Evolutionary conservation across 2,329 filamentous ascomycete species (phyloP).

Genomic region (Proliferodiscus dingleyae): DNA sequence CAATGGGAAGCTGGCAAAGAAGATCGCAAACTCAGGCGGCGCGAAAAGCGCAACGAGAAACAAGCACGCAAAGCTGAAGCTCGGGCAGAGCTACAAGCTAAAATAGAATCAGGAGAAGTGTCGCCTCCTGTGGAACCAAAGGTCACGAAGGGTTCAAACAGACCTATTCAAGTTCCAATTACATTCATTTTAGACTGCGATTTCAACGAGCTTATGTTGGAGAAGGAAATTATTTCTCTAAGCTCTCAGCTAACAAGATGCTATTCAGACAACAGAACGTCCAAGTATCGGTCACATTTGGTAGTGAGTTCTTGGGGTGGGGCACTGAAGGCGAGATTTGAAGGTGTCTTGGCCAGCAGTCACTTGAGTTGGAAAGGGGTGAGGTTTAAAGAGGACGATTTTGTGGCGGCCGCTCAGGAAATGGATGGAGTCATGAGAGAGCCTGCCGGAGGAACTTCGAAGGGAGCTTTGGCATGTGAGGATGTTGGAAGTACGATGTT

Average conservation of each 20-base stretch:
- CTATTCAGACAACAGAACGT: constrained; percentile 80
- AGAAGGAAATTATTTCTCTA: constrained; percentile 79
- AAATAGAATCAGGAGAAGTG: constrained; percentile 31
- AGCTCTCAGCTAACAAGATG: constrained; percentile 77
- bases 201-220: constrained; percentile 85
- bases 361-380: constrained; percentile 78
- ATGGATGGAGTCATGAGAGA: constrained; percentile 65
- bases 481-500: not conserved
- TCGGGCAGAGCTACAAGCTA: constrained; percentile 40
- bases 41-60: constrained; percentile 47
- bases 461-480: constrained; percentile 37
- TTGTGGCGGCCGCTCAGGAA: constrained; percentile 60
- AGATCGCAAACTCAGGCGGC: constrained; percentile 48
- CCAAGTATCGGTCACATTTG: constrained; percentile 64
- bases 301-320: constrained; percentile 75
- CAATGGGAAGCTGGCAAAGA: constrained; percentile 71
- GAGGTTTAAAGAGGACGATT: constrained; percentile 68
- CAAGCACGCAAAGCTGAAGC: constrained; percentile 45
- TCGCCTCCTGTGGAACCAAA: constrained; percentile 13
- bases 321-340: constrained; percentile 70
- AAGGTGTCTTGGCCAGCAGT: constrained; percentile 65
- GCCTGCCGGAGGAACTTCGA: constrained; percentile 50
- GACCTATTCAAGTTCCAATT: constrained; percentile 60
- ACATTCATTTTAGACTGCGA: constrained; percentile 85
- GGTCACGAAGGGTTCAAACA: constrained; percentile 4